Evolutionary conservation across 148 eudicot species (phyloP), one percentile per base, ranked within the genome.

Genomic region (Cornus kousa): DNA sequence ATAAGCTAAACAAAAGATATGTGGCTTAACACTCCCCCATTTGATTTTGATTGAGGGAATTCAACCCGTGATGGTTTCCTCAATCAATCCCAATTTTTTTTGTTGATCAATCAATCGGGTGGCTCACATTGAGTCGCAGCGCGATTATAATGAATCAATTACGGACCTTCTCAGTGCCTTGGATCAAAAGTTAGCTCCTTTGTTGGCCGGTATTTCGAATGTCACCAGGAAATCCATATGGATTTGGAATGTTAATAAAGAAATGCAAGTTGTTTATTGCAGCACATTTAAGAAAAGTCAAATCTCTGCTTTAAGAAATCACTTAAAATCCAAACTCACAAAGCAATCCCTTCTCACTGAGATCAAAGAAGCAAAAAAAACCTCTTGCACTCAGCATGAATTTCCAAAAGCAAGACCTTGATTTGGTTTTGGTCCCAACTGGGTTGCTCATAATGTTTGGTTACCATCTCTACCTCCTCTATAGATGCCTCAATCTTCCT

Each of bases 371-470:
- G 28, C 0, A 28, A 28, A 28, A 43, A 67, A 59, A 3, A 67
- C 0, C 5, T 46, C 35, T 40, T 40, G 23, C 78, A 65, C 71
- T 24, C 1, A n/a, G 5, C 17, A 86, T 90, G 91, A 73, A 20
- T 13, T 83, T 87, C 71, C 72, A 82, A 5, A 87, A 91, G 82
- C 91, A 91, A 64, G 12, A 75, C 39, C 85, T 94, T 60, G 98
- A 94, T 82, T 31, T 91, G 72, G 57, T 92, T 17, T 71, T 94
- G n/a, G 97, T 94, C 78, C 98, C 98, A 28, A 77, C 76, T 73
- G 93, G 92, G 13, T 55, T 94, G 16, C 46, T 85, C 31, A 24
- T 91, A 69, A 90, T 94, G 90, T 92, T 91, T 71, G 89, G 82
- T 2, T 94, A 94, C 59, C 97, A 94, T 79, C 82, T 89, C 70